Percentiles rank a stretch among this genome's conserved stretches.
phyloP scores from a whole-genome alignment of 228 moss, liverwort and hornwort species.

The Sphagnum magellanicum region DNA sequence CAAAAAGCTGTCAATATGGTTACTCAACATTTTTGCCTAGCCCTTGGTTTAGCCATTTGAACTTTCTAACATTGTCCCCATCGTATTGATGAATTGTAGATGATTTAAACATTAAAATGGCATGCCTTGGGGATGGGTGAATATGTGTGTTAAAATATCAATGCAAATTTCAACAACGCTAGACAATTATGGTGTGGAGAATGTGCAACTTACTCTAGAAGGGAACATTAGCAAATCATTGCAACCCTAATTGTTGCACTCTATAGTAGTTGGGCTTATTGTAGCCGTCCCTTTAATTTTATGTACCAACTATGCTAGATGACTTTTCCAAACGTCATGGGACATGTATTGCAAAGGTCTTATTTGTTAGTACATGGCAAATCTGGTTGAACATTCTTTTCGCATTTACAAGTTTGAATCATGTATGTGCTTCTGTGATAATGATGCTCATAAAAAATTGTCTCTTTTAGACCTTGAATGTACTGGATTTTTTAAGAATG shows the following conservation, averaged over 20 bases:
- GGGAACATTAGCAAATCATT: conserved; percentile 94
- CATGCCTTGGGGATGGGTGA: not conserved
- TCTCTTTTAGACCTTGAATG: not conserved
- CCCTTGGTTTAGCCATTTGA: not conserved
- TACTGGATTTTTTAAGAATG: not conserved
- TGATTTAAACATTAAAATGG: not conserved
- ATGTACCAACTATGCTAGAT: conserved; percentile 30
- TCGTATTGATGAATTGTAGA: too few relatives aligned
- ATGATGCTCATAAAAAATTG: too few relatives aligned
- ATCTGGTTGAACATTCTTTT: too few relatives aligned
- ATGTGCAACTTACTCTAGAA: conserved; percentile 68
- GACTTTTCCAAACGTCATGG: not conserved
- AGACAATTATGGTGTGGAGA: conserved; percentile 54
- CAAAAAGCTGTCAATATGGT: conserved; percentile 48
- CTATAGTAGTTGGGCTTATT: conserved; percentile 74
- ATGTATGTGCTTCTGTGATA: not conserved
- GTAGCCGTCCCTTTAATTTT: conserved; percentile 39
- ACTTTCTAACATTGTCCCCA: not conserved
- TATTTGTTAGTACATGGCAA: too few relatives aligned
- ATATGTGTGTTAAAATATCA: conserved; percentile 41
- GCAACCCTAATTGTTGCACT: conserved; percentile 86
- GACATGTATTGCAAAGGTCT: too few relatives aligned
- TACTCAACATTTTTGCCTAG: not conserved
- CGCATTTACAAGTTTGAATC: not conserved
- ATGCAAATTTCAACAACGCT: conserved; percentile 59